Evolutionary conservation across 345 rosid species (phyloP).

Genomic region (Laguncularia racemosa): DNA sequence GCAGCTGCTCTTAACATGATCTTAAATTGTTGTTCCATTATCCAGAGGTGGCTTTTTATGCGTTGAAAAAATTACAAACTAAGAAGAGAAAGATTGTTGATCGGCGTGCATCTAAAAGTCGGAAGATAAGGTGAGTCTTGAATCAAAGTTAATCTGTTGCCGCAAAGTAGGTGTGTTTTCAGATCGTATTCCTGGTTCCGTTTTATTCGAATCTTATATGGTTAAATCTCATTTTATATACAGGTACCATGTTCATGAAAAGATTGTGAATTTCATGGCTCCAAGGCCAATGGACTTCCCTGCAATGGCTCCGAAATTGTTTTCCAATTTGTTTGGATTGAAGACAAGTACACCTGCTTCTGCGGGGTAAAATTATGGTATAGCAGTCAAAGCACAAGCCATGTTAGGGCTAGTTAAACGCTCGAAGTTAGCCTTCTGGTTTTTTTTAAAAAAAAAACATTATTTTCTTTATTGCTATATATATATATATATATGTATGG

Average conservation of each 20-base stretch:
- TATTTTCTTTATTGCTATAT: no score
- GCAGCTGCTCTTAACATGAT: not conserved
- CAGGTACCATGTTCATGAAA: conserved; percentile 79
- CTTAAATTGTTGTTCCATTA: not conserved
- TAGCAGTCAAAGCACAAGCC: no score
- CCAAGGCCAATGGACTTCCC: conserved; percentile 52
- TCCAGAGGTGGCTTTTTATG: conserved; percentile 68
- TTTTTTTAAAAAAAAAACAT: no score
- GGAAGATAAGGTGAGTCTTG: conserved; percentile 61
- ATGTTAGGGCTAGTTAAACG: no score
- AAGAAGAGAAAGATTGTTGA: conserved; percentile 89
- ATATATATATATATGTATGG: no score
- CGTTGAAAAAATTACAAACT: conserved; percentile 55
- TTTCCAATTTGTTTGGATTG: conserved; percentile 74
- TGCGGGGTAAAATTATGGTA: conserved; percentile 2
- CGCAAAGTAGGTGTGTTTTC: no score
- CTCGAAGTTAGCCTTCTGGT: no score
- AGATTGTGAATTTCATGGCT: conserved; percentile 83
- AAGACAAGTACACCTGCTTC: conserved; percentile 27
- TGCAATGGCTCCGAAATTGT: conserved; percentile 62
- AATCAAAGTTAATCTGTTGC: not conserved
- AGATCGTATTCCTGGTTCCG: not conserved
- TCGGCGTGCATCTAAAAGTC: conserved; percentile 81
- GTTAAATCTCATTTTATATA: not conserved
- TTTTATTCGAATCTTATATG: not conserved